Evolutionary conservation across 1,284 basidiomycete genomes (phyloP), one percentile per base, ranked within the genome.

Genomic region (Ustilago vetiveriae): DNA sequence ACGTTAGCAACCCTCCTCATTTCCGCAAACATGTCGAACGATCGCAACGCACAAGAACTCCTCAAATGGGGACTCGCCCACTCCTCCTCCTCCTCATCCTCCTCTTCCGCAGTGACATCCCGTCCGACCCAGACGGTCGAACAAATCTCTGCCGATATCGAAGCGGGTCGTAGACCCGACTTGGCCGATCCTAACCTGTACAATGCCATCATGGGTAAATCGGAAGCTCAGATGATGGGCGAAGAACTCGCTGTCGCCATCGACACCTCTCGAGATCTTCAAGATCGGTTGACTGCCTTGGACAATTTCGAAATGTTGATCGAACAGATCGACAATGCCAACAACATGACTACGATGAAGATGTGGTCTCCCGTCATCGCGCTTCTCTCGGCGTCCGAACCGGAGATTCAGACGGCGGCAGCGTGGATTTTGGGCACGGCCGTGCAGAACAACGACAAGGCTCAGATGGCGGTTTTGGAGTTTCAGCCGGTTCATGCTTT

Each of bases 271-370:
- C 48, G 72, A 10, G 29, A 54, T 2, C 42, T 63, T 36, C 29
- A 59, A 0, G 77, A 79, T 35, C 68, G 92, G 27, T 84, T 92
- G 43, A 84, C 87, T 17, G 94, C 95, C 0, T 85, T 98, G 74
- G 95, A 98, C 83, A 88, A 98, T 81, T 87, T 98, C 51, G 96
- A 98, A 84, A 93, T 98, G 93, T 85, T 98, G 23, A 87, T 97
- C 68, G 94, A 98, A 82, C 87, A 88, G 41, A 92, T 98, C 55
- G 95, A 98, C 80, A 98, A 98, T 82, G 94, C 95, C 3, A 97
- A 94, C 81, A 89, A 98, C 84, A 86, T 98, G 47, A 87, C 88
- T 52, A 88, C 88, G 53, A 83, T 98, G 75, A 87, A 89, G 62
- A 88, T 98, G 83, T 98, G 95, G 94, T 86, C 88, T 47, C 89